phyloP scores from a whole-genome alignment of 2,329 filamentous ascomycete species.

The Fusarium mundagurra region DNA sequence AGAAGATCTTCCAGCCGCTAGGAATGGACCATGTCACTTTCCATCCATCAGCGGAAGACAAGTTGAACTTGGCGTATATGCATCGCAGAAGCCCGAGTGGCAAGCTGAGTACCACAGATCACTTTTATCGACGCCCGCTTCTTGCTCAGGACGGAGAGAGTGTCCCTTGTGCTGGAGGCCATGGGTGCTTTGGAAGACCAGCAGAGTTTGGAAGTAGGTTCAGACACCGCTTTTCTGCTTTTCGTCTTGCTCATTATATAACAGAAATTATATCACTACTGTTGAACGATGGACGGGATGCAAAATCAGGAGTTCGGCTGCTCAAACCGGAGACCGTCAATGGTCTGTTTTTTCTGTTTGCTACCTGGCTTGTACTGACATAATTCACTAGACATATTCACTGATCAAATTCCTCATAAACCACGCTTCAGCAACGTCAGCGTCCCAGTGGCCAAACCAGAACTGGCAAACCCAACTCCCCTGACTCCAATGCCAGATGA shows the following conservation, averaged over 20 bases:
- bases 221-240: rapidly evolving
- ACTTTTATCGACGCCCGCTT: neutral
- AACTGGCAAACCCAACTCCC: neutral
- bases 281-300: rapidly evolving
- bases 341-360: neutral
- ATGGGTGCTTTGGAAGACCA: neutral
- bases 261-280: neutral
- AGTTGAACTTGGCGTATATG: neutral
- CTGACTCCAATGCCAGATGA: neutral
- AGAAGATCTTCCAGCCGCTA: rapidly evolving
- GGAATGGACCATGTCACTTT: neutral
- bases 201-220: neutral
- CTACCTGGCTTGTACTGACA: neutral
- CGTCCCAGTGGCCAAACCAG: neutral
- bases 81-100: neutral
- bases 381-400: neutral
- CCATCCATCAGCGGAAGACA: neutral
- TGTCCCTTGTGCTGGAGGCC: neutral
- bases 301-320: neutral
- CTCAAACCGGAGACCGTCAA: neutral
- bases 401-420: neutral
- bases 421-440: neutral
- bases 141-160: neutral
- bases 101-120: neutral
- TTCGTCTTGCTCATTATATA: rapidly evolving